Evolutionary conservation across 1,284 basidiomycete species (phyloP).

Genomic region (Exobasidium rhododendri): DNA sequence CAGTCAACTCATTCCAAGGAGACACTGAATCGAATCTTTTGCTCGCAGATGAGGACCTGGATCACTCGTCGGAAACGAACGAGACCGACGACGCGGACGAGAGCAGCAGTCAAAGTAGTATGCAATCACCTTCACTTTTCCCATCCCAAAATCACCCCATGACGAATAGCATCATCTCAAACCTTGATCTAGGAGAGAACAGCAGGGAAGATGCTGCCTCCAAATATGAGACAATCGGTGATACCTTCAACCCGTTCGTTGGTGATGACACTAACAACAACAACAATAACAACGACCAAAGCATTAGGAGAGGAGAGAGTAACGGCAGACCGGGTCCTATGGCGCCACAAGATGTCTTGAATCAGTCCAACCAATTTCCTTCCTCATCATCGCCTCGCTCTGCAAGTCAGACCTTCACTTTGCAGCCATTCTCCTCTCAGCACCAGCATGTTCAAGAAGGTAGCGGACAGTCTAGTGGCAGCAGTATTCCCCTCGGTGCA

Average conservation of each 20-base stretch:
- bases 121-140: background rate
- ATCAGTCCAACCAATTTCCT: background rate
- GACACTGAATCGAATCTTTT: too few relatives aligned
- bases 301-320: too few relatives aligned
- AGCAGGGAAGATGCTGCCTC: background rate
- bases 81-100: too few relatives aligned
- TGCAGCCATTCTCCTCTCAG: background rate
- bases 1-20: too few relatives aligned
- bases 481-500: background rate
- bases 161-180: conserved; percentile 11
- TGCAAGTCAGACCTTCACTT: background rate
- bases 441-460: background rate
- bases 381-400: background rate
- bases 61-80: too few relatives aligned
- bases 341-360: conserved; percentile 1
- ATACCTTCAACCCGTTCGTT: background rate
- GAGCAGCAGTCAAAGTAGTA: background rate
- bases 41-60: too few relatives aligned
- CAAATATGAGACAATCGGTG: background rate
- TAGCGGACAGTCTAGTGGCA: background rate
- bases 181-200: conserved; percentile 9
- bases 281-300: background rate
- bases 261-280: background rate
- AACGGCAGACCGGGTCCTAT: background rate
- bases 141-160: background rate